These are phyloP conservation scores for Coemansia sp. DNA, from an alignment of 192 early-diverging fungal species.

Conservation along the genomic window DNA sequence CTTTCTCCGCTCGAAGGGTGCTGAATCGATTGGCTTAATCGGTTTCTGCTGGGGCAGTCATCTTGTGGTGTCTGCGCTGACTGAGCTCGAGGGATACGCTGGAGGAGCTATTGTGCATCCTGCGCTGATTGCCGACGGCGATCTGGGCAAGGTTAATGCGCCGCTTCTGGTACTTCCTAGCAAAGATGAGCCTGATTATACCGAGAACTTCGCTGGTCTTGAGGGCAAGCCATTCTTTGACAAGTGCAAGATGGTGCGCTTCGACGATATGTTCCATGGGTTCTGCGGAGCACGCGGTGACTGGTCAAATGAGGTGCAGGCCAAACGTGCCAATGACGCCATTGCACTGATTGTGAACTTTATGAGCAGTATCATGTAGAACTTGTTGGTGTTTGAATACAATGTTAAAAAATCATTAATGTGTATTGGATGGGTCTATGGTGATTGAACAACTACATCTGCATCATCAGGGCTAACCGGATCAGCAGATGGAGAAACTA, in stretches of 20 bases:
- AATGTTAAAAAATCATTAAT: no score
- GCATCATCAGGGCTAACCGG: neutral
- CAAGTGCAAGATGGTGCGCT: constrained; percentile 55
- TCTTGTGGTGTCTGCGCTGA: constrained; percentile 51
- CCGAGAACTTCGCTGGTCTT: constrained; percentile 26
- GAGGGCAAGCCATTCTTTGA: constrained; percentile 52
- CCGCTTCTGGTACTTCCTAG: constrained; percentile 62
- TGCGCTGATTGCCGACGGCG: constrained; percentile 53
- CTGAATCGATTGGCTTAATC: constrained; percentile 50
- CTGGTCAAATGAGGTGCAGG: constrained; percentile 42
- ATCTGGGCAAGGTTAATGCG: constrained; percentile 53
- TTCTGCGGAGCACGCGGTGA: constrained; percentile 61
- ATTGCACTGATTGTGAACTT: constrained; percentile 55
- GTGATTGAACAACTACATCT: neutral
- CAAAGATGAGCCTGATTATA: constrained; percentile 59
- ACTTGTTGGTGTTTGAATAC: no score
- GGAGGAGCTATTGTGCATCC: constrained; percentile 64
- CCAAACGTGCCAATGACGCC: constrained; percentile 55
- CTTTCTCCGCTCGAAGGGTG: constrained; percentile 47
- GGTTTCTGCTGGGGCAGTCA: constrained; percentile 76
- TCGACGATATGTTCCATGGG: constrained; percentile 59
- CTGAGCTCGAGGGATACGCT: constrained; percentile 48
- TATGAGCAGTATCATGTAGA: constrained; percentile 30
- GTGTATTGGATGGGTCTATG: neutral
- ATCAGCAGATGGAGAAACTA: neutral